Conservation (phyloP, 495 filamentous ascomycete genomes). For the Pseudoneurospora amorphoporcata region DNA sequence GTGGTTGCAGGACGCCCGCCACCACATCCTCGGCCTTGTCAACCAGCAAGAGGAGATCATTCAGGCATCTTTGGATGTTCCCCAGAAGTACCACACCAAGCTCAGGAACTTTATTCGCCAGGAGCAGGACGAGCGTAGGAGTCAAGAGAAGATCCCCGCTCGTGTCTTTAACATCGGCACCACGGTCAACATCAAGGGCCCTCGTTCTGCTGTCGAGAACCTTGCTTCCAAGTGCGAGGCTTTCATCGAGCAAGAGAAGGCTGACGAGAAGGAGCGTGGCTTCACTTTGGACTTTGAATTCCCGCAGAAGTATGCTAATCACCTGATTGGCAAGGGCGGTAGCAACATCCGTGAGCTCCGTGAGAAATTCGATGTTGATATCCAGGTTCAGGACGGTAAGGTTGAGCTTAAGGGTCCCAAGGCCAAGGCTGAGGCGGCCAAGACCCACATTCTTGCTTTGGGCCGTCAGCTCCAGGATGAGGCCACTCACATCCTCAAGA, state of each 20-base stretch:
- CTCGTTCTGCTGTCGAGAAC: conserved; percentile 55
- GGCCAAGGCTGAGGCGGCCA: conserved; percentile 69
- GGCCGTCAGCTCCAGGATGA: conserved; percentile 80
- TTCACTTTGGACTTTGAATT: conserved; percentile 81
- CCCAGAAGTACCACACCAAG: conserved; percentile 69
- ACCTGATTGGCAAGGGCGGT: conserved; percentile 83
- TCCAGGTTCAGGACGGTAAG: conserved; percentile 69
- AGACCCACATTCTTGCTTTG: conserved; percentile 60
- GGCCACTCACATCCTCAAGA: conserved; percentile 72
- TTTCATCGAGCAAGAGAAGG: conserved; percentile 74
- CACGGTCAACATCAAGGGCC: conserved; percentile 64
- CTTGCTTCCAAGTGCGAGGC: conserved; percentile 57
- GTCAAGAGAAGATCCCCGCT: conserved; percentile 58
- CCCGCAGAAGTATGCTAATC: conserved; percentile 86
- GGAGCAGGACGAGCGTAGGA: conserved; percentile 56
- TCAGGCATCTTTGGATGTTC: conserved; percentile 54
- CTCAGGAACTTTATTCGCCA: conserved; percentile 64
- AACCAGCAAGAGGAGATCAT: conserved; percentile 61
- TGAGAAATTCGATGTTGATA: conserved; percentile 95
- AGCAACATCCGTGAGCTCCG: conserved; percentile 93
- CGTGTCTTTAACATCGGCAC: conserved; percentile 49
- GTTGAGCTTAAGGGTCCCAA: conserved; percentile 52
- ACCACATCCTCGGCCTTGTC: conserved; percentile 59
- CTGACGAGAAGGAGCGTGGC: conserved; percentile 80
- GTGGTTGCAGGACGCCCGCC: conserved; percentile 59